These are phyloP conservation scores for Moringa oleifera DNA, from an alignment of 345 rosid species.

Conservation along the genomic window DNA sequence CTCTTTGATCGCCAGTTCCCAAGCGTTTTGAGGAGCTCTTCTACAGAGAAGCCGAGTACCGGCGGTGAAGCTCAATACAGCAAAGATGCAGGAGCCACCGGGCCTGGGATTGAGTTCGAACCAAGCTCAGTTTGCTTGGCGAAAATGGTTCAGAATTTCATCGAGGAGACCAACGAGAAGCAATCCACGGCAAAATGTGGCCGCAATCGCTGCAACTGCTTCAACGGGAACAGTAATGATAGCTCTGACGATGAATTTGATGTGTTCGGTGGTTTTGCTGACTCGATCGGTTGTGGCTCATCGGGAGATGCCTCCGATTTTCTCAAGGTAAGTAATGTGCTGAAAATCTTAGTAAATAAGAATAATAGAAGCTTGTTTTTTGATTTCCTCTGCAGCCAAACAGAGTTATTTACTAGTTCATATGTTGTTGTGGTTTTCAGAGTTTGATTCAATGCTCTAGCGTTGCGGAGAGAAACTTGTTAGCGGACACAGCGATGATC, in stretches of 20 bases:
- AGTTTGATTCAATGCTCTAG: constrained; percentile 65
- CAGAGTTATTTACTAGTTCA: neutral
- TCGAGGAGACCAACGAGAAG: constrained; percentile 83
- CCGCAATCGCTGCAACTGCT: constrained; percentile 92
- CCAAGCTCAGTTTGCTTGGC: constrained; percentile 82
- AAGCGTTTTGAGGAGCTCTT: constrained; percentile 35
- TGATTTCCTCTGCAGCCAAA: neutral
- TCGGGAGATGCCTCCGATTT: constrained; percentile 46
- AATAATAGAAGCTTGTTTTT: no score
- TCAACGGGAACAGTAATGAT: constrained; percentile 72
- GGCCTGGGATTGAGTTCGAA: constrained; percentile 54
- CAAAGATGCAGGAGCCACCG: constrained; percentile 25
- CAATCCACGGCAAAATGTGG: constrained; percentile 52
- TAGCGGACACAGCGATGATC: constrained; percentile 77
- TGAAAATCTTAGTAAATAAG: no score
- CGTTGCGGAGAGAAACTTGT: constrained; percentile 64
- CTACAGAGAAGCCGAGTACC: constrained; percentile 39
- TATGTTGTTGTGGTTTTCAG: constrained; percentile 27
- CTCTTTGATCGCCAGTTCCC: constrained; percentile 67
- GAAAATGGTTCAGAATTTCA: constrained; percentile 88
- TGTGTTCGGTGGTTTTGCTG: constrained; percentile 40
- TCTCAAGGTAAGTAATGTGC: constrained; percentile 54
- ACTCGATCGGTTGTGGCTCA: constrained; percentile 39
- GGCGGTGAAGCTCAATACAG: constrained; percentile 32
- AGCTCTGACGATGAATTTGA: constrained; percentile 86